Conservation (phyloP, 2,329 filamentous ascomycete species). For the Fusarium buxicola region DNA sequence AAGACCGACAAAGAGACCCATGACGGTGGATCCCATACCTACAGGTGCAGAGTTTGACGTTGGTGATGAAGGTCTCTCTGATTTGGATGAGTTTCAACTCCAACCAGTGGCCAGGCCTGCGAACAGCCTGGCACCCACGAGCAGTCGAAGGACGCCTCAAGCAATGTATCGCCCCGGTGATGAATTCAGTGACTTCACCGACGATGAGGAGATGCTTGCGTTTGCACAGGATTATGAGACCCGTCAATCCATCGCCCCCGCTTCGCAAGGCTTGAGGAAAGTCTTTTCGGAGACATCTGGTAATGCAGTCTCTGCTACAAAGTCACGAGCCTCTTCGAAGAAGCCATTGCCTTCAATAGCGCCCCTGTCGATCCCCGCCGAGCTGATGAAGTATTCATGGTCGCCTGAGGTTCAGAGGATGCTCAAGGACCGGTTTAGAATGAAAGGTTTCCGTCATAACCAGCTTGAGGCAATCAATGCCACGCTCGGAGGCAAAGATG, state of each 20-base stretch:
- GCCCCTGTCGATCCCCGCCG: constrained; percentile 56
- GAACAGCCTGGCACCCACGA: constrained; percentile 14
- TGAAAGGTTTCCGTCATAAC: constrained; percentile 88
- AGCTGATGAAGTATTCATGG: constrained; percentile 79
- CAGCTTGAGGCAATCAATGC: constrained; percentile 97
- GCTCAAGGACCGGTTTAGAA: constrained; percentile 85
- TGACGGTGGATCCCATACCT: constrained; percentile 8
- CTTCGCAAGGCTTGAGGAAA: constrained; percentile 48
- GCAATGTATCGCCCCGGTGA: constrained; percentile 43
- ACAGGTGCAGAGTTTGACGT: constrained; percentile 40
- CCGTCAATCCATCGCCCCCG: constrained; percentile 48
- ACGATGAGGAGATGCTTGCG: constrained; percentile 64
- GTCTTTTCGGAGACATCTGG: constrained; percentile 63
- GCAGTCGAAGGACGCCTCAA: constrained; percentile 32
- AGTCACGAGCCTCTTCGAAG: constrained; percentile 49
- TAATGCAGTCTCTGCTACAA: constrained; percentile 53
- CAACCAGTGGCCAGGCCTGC: constrained; percentile 20
- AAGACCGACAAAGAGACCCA: constrained; percentile 12
- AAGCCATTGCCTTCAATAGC: constrained; percentile 44
- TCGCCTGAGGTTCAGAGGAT: constrained; percentile 84
- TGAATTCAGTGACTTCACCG: constrained; percentile 61
- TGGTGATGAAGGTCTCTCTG: constrained; percentile 47
- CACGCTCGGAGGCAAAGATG: constrained; percentile 86
- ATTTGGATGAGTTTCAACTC: constrained; percentile 47
- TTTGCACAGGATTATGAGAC: constrained; percentile 63